phyloP scores from a whole-genome alignment of 495 filamentous ascomycete genomes.

The Trichoderma reesei region DNA sequence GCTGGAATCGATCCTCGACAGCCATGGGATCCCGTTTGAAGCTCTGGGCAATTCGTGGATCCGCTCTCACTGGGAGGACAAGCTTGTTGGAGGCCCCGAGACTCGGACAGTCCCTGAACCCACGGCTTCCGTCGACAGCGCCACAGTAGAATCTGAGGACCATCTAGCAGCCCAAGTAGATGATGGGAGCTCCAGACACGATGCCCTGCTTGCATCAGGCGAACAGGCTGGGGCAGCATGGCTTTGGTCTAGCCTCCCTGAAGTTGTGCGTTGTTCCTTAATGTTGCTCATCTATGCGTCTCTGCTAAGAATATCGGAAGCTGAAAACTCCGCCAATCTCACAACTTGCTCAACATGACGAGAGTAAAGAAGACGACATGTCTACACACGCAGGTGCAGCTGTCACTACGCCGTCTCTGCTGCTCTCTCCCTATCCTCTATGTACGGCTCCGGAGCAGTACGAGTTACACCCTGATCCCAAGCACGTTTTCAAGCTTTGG shows the following conservation, averaged over 20 bases:
- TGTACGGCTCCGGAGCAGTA: neutral
- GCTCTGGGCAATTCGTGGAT: slow-evolving; percentile 10
- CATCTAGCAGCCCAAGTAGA: neutral
- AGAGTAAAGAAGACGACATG: neutral
- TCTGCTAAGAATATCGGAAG: slow-evolving; percentile 6
- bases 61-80: slow-evolving; percentile 9
- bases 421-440: neutral
- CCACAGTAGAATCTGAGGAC: neutral
- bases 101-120: neutral
- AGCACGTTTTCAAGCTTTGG: slow-evolving; percentile 34
- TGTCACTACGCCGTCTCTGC: neutral
- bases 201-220: neutral
- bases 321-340: slow-evolving; percentile 10
- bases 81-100: slow-evolving; percentile 3
- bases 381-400: neutral
- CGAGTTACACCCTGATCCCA: slow-evolving; percentile 10
- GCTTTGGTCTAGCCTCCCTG: slow-evolving; percentile 5
- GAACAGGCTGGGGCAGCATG: neutral
- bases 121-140: neutral
- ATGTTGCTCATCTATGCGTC: neutral
- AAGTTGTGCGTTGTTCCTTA: slow-evolving; percentile 8
- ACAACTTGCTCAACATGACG: neutral
- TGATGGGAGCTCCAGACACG: neutral
- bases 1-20: slow-evolving; percentile 8
- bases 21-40: slow-evolving; percentile 9